A percentile compares a stretch with the other conserved stretches of the same genome.
Conservation (phyloP, 768 basidiomycete species). For the Leccinum broughii region DNA sequence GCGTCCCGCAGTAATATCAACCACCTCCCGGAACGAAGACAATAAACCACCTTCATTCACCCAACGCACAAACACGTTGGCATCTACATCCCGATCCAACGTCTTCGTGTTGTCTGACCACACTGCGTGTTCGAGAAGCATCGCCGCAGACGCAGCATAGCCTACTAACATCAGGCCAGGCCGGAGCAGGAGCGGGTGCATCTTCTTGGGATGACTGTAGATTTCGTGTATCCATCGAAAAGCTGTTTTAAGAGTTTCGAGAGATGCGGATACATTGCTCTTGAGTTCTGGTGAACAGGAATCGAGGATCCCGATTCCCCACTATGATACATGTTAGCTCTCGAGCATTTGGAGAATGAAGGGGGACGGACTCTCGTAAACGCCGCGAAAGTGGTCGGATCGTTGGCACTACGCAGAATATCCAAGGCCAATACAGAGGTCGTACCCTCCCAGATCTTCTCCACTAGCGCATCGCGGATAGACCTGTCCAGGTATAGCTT, state of each 20-base stretch:
- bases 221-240: constrained; percentile 41
- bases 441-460: constrained; percentile 85
- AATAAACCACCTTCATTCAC: constrained; percentile 40
- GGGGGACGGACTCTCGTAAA: constrained; percentile 49
- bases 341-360: background rate
- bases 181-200: constrained; percentile 51
- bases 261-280: constrained; percentile 26
- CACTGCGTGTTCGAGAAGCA: constrained; percentile 67
- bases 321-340: constrained; percentile 38
- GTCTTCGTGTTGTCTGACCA: constrained; percentile 47
- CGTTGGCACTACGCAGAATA: constrained; percentile 53
- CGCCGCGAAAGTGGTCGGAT: constrained; percentile 42
- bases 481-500: constrained; percentile 31
- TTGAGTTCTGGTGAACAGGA: constrained; percentile 42
- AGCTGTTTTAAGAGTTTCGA: constrained; percentile 39
- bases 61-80: constrained; percentile 57
- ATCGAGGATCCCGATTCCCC: constrained; percentile 47
- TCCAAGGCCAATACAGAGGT: constrained; percentile 68
- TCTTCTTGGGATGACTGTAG: constrained; percentile 37
- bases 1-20: background rate
- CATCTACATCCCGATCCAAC: constrained; percentile 42
- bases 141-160: constrained; percentile 50
- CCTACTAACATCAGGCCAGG: constrained; percentile 62
- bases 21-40: constrained; percentile 28
- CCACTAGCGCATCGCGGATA: constrained; percentile 70